These are phyloP conservation scores for Cryptococcus sp. DNA, from an alignment of 1,284 basidiomycete genomes.

Conservation along the genomic window DNA sequence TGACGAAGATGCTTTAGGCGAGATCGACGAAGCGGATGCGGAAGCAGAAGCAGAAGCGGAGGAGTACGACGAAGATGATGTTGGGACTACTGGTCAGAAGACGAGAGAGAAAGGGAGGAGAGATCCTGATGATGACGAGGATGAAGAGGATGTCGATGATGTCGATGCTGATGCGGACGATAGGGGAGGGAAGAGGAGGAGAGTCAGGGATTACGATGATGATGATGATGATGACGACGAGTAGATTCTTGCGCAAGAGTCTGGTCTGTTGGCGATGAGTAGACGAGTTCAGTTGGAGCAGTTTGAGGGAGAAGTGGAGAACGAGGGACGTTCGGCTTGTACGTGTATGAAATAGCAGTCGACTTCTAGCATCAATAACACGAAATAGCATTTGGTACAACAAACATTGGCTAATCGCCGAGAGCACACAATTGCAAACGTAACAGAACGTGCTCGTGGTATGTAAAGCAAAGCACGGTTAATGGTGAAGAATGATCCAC, in stretches of 20 bases:
- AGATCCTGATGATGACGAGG: constrained; percentile 56
- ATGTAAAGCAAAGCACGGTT: neutral
- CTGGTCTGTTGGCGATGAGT: too few species aligned
- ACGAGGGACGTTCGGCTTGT: neutral
- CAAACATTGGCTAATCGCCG: neutral
- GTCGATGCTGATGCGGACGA: constrained; percentile 24
- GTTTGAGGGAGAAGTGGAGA: neutral
- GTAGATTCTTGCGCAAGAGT: neutral
- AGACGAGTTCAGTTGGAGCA: too few species aligned
- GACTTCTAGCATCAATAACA: neutral
- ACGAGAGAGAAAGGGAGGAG: constrained; percentile 4
- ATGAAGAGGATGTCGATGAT: constrained; percentile 69
- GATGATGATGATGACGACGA: constrained; percentile 30
- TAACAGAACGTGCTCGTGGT: neutral
- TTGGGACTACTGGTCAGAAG: constrained; percentile 10
- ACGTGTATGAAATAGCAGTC: too few species aligned
- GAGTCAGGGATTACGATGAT: constrained; percentile 23
- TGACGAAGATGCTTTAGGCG: constrained; percentile 23
- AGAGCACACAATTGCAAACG: neutral
- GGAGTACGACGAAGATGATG: constrained; percentile 11
- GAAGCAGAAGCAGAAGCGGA: constrained; percentile 61
- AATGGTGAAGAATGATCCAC: too few species aligned
- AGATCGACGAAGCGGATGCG: constrained; percentile 40
- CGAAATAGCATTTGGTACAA: constrained; percentile 11
- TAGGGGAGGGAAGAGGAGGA: constrained; percentile 22